A percentile compares a stretch with the other conserved stretches of the same genome.
Evolutionary conservation across 2,329 filamentous ascomycete species (phyloP).

Genomic region (Lasiodiplodia gonubiensis): DNA sequence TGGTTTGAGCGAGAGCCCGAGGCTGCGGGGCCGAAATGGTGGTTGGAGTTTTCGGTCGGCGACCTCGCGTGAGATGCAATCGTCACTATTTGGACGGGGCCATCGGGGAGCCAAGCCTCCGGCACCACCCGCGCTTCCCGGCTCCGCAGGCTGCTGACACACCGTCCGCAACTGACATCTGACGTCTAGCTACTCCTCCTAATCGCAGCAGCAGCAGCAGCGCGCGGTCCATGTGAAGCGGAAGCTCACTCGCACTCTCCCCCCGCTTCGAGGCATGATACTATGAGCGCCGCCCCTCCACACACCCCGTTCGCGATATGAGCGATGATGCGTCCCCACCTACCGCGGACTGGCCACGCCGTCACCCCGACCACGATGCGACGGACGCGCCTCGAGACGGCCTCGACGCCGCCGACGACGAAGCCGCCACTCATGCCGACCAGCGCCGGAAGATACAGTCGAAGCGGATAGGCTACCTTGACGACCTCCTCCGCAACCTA

Average conservation of each 20-base stretch:
- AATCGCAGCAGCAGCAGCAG: not conserved
- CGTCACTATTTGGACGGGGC: conserved; percentile 21
- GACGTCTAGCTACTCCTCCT: not conserved
- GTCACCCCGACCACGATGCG: conserved; percentile 25
- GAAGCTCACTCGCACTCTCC: not conserved
- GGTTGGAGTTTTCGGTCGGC: conserved; percentile 5
- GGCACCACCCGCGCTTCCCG: not conserved
- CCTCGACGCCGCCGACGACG: conserved; percentile 29
- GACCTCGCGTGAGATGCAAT: conserved; percentile 25
- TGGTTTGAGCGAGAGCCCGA: not conserved
- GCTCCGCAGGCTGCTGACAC: conserved; percentile 9
- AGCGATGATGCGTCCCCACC: conserved; percentile 48
- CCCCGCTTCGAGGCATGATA: conserved; percentile 9
- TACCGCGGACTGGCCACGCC: conserved; percentile 27
- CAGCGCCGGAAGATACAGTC: conserved; percentile 43
- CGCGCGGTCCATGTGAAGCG: conserved; percentile 15
- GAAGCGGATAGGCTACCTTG: conserved; percentile 51
- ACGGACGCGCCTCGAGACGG: conserved; percentile 15
- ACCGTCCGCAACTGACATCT: not conserved
- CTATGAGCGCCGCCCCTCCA: conserved; percentile 18
- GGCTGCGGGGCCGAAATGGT: conserved; percentile 1
- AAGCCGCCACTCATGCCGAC: conserved; percentile 33
- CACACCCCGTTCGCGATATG: conserved; percentile 40
- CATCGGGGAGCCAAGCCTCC: conserved; percentile 18
- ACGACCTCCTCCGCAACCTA: conserved; percentile 62